phyloP scores from a whole-genome alignment of 2,329 filamentous ascomycete genomes.

The Sporothrix humicola region DNA sequence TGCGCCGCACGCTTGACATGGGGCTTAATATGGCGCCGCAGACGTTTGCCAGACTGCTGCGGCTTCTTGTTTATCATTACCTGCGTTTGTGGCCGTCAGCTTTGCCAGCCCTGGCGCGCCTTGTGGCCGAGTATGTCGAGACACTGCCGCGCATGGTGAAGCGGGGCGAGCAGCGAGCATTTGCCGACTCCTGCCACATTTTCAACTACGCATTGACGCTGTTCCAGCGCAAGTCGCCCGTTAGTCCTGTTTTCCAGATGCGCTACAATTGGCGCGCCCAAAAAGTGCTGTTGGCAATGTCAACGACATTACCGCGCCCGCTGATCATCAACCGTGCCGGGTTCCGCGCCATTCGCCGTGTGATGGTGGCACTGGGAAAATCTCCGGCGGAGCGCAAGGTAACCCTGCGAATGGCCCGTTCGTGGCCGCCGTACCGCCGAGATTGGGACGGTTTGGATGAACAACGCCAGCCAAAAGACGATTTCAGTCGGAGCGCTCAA shows the following conservation, averaged over 20 bases:
- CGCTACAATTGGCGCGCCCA: constrained; percentile 64
- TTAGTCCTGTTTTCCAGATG: constrained; percentile 46
- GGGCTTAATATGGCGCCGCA: constrained; percentile 40
- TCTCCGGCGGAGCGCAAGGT: constrained; percentile 56
- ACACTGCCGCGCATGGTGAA: constrained; percentile 32
- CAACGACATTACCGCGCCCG: constrained; percentile 54
- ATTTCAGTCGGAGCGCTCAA: constrained; percentile 58
- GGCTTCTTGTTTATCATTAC: constrained; percentile 43
- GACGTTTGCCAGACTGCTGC: constrained; percentile 40
- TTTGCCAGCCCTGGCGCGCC: constrained; percentile 41
- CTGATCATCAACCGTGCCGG: constrained; percentile 58
- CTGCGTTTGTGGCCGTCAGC: constrained; percentile 43
- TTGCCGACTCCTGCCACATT: constrained; percentile 45
- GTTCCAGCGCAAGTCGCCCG: constrained; percentile 47
- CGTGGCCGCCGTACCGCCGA: constrained; percentile 66
- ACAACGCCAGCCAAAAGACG: constrained; percentile 56
- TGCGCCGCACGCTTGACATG: constrained; percentile 38
- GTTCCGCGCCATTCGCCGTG: constrained; percentile 60
- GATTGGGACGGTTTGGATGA: constrained; percentile 66
- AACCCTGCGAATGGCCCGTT: constrained; percentile 54
- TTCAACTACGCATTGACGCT: constrained; percentile 51
- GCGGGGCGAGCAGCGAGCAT: constrained; percentile 36
- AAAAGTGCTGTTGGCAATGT: constrained; percentile 58
- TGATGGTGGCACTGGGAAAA: constrained; percentile 61
- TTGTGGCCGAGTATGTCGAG: constrained; percentile 42